These are phyloP conservation scores for Periconia macrospinosa DNA, from an alignment of 2,329 filamentous ascomycete species.

Conservation along the genomic window DNA sequence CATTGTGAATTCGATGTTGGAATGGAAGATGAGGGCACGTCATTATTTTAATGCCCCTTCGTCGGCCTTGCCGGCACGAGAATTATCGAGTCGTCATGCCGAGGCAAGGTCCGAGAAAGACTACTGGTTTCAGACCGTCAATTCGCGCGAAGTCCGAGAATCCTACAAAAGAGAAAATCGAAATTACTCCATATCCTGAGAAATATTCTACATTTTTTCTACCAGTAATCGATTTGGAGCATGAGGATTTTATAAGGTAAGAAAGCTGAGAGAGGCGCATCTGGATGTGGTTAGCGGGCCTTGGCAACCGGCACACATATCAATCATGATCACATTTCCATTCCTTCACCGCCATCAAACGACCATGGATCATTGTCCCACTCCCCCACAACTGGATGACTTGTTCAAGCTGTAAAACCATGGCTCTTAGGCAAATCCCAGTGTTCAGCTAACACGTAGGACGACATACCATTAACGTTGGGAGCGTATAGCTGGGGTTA, in stretches of 20 bases:
- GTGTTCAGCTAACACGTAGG: neutral
- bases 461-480: neutral
- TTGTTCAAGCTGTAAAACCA: neutral
- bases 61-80: no score
- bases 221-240: no score
- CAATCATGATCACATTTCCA: neutral
- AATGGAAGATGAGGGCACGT: neutral
- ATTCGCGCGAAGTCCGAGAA: no score
- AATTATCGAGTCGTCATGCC: no score
- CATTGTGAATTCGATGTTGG: conserved; percentile 20
- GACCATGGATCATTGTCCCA: neutral
- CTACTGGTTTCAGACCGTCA: no score
- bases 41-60: no score
- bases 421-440: neutral
- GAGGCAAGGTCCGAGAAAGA: no score
- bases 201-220: no score
- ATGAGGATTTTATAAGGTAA: no score
- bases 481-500: conserved; percentile 1
- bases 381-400: neutral
- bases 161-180: no score
- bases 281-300: neutral
- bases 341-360: conserved; percentile 15
- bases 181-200: no score
- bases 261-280: no score
- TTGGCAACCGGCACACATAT: neutral